Percentiles rank a stretch among this genome's conserved stretches.
Conservation (phyloP, 768 basidiomycete species). For the Leccinum subtestaceum region DNA sequence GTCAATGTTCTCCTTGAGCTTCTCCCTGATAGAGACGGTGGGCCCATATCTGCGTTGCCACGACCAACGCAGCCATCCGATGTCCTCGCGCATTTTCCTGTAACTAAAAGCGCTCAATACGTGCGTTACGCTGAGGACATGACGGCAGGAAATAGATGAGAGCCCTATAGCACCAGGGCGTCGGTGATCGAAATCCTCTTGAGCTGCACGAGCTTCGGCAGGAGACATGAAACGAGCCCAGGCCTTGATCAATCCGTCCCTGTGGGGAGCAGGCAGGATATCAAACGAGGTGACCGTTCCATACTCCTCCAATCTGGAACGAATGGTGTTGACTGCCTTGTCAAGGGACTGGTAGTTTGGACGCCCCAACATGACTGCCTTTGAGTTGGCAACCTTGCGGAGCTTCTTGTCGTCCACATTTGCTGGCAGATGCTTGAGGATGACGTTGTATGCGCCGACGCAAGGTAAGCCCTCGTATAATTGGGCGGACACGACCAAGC, state of each 20-base stretch:
- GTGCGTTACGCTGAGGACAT: slow-evolving; percentile 53
- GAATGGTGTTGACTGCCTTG: slow-evolving; percentile 38
- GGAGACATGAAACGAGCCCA: slow-evolving; percentile 57
- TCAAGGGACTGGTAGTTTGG: slow-evolving; percentile 42
- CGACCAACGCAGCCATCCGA: slow-evolving; percentile 41
- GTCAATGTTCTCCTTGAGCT: slow-evolving; percentile 2
- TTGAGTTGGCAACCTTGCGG: slow-evolving; percentile 43
- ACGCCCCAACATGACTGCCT: slow-evolving; percentile 50
- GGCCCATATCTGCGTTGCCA: slow-evolving; percentile 32
- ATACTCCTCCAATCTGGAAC: slow-evolving; percentile 34
- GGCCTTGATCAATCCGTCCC: slow-evolving; percentile 45
- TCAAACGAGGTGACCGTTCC: slow-evolving; percentile 45
- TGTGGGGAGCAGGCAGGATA: slow-evolving; percentile 49
- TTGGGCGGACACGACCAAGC: slow-evolving; percentile 43
- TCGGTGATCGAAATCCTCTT: slow-evolving; percentile 44
- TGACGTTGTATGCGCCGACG: slow-evolving; percentile 58
- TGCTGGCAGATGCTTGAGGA: slow-evolving; percentile 53
- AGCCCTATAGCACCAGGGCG: slow-evolving; percentile 45
- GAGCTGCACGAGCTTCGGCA: slow-evolving; percentile 50
- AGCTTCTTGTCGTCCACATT: slow-evolving; percentile 41
- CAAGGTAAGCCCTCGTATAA: slow-evolving; percentile 58
- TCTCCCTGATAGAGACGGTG: slow-evolving; percentile 31
- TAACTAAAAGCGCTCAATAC: slow-evolving; percentile 38
- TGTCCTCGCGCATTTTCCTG: slow-evolving; percentile 41
- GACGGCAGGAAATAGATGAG: slow-evolving; percentile 47